A percentile compares a stretch with the other conserved stretches of the same genome.
Conservation (phyloP, 192 early-diverging fungal species). For the Entomortierella beljakovae region DNA sequence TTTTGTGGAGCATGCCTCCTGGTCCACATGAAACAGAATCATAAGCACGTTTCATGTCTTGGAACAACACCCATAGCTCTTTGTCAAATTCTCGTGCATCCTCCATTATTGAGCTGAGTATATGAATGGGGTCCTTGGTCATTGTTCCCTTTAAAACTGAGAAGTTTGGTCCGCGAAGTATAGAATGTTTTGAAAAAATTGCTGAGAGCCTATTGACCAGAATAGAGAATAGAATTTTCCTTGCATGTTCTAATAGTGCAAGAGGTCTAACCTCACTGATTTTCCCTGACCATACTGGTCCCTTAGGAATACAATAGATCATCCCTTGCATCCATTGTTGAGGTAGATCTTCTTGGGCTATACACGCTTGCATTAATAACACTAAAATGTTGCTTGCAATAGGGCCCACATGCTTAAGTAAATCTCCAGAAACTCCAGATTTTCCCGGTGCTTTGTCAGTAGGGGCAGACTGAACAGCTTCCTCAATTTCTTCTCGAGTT, state of each 20-base stretch:
- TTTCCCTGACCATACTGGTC: constrained; percentile 1
- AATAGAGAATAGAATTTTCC: constrained; percentile 31
- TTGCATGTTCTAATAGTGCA: constrained; percentile 15
- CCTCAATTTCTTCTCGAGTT: background rate
- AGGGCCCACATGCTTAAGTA: constrained; percentile 1
- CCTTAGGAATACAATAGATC: constrained; percentile 26
- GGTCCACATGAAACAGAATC: constrained; percentile 22
- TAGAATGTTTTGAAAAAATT: background rate
- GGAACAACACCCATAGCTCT: constrained; percentile 18
- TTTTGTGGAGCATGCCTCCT: constrained; percentile 4
- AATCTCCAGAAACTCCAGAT: constrained; percentile 1
- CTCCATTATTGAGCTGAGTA: constrained; percentile 24
- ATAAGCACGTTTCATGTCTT: constrained; percentile 19
- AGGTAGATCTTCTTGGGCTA: background rate
- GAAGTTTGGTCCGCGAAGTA: constrained; percentile 15
- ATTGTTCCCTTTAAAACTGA: constrained; percentile 21
- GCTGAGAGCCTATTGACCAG: background rate
- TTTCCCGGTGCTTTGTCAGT: background rate
- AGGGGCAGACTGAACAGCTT: background rate
- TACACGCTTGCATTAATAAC: constrained; percentile 16
- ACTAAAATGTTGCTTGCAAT: background rate
- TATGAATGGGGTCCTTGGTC: constrained; percentile 31
- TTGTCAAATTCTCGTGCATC: constrained; percentile 20
- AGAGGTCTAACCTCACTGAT: constrained; percentile 22
- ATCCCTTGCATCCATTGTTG: constrained; percentile 2